Evolutionary conservation across 139 green algal species (phyloP), one percentile per base, ranked within the genome.

Genomic region (Chlorella vulgaris): DNA sequence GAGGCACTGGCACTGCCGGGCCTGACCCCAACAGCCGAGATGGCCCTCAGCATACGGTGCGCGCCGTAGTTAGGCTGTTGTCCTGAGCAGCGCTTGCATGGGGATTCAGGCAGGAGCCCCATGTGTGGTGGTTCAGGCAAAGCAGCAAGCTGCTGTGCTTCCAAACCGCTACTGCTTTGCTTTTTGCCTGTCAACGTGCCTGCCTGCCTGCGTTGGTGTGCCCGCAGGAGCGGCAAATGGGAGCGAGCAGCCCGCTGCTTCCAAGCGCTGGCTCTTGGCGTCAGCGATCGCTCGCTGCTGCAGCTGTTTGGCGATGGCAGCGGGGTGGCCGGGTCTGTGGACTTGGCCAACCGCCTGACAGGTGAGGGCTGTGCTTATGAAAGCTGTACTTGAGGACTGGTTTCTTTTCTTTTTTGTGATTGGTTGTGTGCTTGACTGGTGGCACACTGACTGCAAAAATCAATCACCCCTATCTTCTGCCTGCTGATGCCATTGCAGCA

Each of bases 1-100:
- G 76, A 89, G 29, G 88, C 88, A 4, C 73, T 85, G 61, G 36
- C 43, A 47, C 81, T 92, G 69, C 73, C 76, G 1, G 88, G 88
- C 10, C 87, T 92, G 7, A 80, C 76, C 1, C 87, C 88, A 33
- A 36, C 69, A 2, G 68, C 50, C 1, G 88, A 91, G 67, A 82
- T 88, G 63, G 63, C 69, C 33, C 80, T 92, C n/a, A 78, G 76
- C 28, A 83, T 86, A 51, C 60, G 76, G 74, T 67, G 62, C 22
- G 77, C 31, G 33, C n/a, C 40, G 33, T 2, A 21, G 18, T 28
- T n/a, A 28, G 36, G 39, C 5, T 2, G 7, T 33, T 15, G 65
- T 24, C 18, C n/a, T n/a, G n/a, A n/a, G n/a, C n/a, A n/a, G n/a
- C n/a, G n/a, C n/a, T n/a, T n/a, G n/a, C n/a, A n/a, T n/a, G n/a